phyloP scores from a whole-genome alignment of 202 grass and related monocot genomes.

The Panicum virgatum region DNA sequence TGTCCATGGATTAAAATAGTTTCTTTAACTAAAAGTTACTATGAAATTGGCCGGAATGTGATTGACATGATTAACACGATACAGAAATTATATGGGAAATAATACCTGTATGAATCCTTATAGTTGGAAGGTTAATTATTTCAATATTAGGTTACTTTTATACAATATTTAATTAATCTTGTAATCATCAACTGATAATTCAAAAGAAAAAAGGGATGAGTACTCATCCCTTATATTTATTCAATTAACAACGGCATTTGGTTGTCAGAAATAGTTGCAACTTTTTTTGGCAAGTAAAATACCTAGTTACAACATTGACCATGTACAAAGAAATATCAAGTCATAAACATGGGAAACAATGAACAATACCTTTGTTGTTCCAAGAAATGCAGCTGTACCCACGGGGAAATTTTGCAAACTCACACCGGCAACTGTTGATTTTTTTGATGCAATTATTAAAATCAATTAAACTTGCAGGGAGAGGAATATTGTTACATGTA shows the following conservation, averaged over 20 bases:
- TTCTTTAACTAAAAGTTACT: not conserved
- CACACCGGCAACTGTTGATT: conserved; percentile 78
- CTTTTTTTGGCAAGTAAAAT: too few species aligned
- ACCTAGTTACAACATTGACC: not conserved
- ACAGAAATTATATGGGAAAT: not conserved
- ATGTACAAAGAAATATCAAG: not conserved
- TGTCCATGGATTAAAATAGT: not conserved
- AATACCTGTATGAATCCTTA: not conserved
- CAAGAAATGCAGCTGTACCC: conserved; percentile 85
- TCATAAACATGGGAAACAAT: not conserved
- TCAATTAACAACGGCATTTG: not conserved
- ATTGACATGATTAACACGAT: not conserved
- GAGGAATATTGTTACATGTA: conserved; percentile 6
- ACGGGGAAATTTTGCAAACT: conserved; percentile 95
- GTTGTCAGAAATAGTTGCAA: conserved; percentile 3
- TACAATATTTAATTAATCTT: not conserved
- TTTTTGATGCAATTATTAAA: conserved; percentile 29
- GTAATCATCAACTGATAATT: not conserved
- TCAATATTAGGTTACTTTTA: not conserved
- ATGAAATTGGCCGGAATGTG: not conserved
- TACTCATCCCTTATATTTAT: not conserved
- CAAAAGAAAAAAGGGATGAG: not conserved
- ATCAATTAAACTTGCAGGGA: conserved; percentile 9
- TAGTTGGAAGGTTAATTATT: not conserved
- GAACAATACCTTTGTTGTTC: conserved; percentile 77